phyloP scores from a whole-genome alignment of 1,139 yeast genomes.

The Pichia sp. region DNA sequence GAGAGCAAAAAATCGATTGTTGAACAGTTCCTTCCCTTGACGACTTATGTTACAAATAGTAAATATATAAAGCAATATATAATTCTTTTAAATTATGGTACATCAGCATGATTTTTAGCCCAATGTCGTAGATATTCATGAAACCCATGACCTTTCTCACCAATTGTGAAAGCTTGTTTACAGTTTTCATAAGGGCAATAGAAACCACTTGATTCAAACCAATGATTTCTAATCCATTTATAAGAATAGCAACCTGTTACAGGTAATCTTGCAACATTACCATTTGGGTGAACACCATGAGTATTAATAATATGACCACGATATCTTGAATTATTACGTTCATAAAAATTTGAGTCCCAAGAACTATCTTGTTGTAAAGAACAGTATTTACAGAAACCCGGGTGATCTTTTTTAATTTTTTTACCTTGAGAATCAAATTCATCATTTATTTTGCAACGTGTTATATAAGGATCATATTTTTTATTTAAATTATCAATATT shows the following conservation, averaged over 20 bases:
- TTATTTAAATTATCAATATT: conserved; percentile 3
- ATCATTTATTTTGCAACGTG: conserved; percentile 9
- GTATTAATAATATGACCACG: conserved; percentile 19
- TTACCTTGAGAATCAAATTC: conserved; percentile 9
- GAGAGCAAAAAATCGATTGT: too few relatives aligned
- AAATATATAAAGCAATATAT: too few relatives aligned
- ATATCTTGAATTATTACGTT: conserved; percentile 17
- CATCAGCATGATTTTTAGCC: conserved; percentile 6
- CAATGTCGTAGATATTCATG: conserved; percentile 16
- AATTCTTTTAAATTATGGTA: neutral
- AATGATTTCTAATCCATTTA: conserved; percentile 14
- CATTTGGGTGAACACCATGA: conserved; percentile 17
- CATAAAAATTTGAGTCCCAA: conserved; percentile 14
- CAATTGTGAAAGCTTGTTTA: conserved; percentile 8
- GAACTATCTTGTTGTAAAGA: conserved; percentile 1
- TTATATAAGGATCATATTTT: conserved; percentile 10
- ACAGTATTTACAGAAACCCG: conserved; percentile 17
- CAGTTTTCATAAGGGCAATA: conserved; percentile 11
- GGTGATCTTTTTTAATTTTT: conserved; percentile 15
- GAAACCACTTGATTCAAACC: conserved; percentile 15
- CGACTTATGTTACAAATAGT: too few relatives aligned
- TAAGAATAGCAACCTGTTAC: conserved; percentile 8
- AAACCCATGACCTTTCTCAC: conserved; percentile 16
- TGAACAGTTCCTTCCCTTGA: too few relatives aligned
- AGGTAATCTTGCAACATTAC: conserved; percentile 8